phyloP scores from a whole-genome alignment of 176 grass and related monocot species.

The Aegilops longissima region DNA sequence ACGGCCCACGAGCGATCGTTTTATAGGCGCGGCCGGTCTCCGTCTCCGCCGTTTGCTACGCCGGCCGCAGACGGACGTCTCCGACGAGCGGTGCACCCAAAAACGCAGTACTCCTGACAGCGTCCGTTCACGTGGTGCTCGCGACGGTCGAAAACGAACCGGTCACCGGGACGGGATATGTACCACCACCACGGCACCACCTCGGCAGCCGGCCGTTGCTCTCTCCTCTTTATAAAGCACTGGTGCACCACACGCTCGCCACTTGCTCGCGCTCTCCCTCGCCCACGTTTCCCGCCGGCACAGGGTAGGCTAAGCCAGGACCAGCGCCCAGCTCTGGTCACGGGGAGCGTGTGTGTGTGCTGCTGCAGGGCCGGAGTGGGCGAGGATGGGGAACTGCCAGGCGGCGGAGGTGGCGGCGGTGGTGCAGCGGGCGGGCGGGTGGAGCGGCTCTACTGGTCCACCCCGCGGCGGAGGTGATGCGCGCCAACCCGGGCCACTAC shows the following conservation, averaged over 20 bases:
- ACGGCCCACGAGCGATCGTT: slow-evolving; percentile 12
- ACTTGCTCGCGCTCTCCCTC: neutral
- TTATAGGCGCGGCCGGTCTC: neutral
- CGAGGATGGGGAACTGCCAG: slow-evolving; percentile 92
- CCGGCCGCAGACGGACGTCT: too few relatives aligned
- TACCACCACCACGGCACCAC: slow-evolving; percentile 29
- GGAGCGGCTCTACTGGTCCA: slow-evolving; percentile 78
- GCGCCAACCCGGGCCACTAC: slow-evolving; percentile 89
- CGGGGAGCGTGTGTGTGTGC: neutral
- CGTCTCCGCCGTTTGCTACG: too few relatives aligned
- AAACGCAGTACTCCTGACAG: neutral
- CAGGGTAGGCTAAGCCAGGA: neutral
- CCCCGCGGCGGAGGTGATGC: slow-evolving; percentile 76
- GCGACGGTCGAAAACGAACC: neutral
- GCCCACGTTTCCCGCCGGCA: slow-evolving; percentile 4
- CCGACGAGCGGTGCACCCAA: too few relatives aligned
- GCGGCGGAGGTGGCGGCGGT: slow-evolving; percentile 81
- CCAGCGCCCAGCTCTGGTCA: neutral
- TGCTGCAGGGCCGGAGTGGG: neutral
- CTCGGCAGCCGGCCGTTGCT: neutral
- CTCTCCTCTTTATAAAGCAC: neutral
- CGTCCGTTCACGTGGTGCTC: neutral
- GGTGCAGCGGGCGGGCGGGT: slow-evolving; percentile 67
- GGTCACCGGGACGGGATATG: slow-evolving; percentile 20
- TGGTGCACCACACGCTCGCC: neutral